Conservation (phyloP, 2,329 filamentous ascomycete species). For the Fusarium sp. region DNA sequence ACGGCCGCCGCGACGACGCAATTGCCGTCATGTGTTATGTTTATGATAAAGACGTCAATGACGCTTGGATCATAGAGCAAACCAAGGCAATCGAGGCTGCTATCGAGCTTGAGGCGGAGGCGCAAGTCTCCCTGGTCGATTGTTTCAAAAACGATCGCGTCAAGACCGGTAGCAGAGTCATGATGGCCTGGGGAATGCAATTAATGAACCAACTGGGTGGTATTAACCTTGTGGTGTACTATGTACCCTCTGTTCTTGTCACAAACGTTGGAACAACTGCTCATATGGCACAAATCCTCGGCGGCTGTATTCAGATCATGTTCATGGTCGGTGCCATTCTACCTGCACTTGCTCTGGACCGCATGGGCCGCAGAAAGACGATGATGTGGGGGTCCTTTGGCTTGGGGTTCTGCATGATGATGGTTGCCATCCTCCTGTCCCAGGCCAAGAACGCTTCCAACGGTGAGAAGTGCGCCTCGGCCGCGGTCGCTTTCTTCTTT, state of each 20-base stretch:
- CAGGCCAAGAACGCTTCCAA: slow-evolving; percentile 24
- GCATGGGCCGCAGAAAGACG: slow-evolving; percentile 54
- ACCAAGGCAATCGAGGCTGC: slow-evolving; percentile 56
- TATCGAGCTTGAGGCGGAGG: slow-evolving; percentile 51
- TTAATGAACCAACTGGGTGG: slow-evolving; percentile 58
- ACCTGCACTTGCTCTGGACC: slow-evolving; percentile 50
- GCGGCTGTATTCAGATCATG: slow-evolving; percentile 53
- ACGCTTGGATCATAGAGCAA: slow-evolving; percentile 50
- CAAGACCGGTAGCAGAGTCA: slow-evolving; percentile 27
- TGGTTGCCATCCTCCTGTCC: slow-evolving; percentile 36
- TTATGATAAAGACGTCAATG: slow-evolving; percentile 53
- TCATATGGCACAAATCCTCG: slow-evolving; percentile 49
- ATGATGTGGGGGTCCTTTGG: slow-evolving; percentile 57
- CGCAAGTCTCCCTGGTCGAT: slow-evolving; percentile 14
- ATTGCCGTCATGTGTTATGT: slow-evolving; percentile 52
- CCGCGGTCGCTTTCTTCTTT: slow-evolving; percentile 30
- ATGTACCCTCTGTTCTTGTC: slow-evolving; percentile 45
- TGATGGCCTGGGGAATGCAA: slow-evolving; percentile 35
- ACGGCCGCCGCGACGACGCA: slow-evolving; percentile 51
- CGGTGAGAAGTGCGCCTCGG: slow-evolving; percentile 30
- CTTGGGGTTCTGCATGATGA: slow-evolving; percentile 37
- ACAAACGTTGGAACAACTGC: slow-evolving; percentile 49
- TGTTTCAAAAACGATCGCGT: slow-evolving; percentile 32
- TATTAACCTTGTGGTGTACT: slow-evolving; percentile 59
- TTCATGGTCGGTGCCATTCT: slow-evolving; percentile 53